phyloP scores from a whole-genome alignment of 129 eudicot species.

The Artemisia tridentata region DNA sequence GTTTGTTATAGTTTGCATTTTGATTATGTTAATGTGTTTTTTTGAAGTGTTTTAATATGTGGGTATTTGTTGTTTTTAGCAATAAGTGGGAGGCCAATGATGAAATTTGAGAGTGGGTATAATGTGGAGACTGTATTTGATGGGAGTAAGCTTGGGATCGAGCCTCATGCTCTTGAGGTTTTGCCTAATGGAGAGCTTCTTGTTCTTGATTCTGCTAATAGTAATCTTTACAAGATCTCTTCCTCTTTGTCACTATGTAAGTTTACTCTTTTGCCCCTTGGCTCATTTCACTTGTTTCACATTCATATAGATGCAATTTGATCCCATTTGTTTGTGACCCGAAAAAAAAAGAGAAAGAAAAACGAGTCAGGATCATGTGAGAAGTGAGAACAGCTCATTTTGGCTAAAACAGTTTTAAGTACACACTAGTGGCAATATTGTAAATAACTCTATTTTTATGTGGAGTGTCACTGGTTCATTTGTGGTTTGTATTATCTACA shows the following conservation, averaged over 20 bases:
- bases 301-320: neutral
- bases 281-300: neutral
- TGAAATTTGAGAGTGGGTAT: conserved; percentile 95
- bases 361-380: too few species aligned
- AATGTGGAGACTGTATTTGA: conserved; percentile 94
- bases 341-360: too few species aligned
- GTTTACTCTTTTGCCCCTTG: conserved; percentile 17
- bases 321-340: neutral
- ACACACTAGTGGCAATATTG: too few species aligned
- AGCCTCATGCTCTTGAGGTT: conserved; percentile 76
- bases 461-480: too few species aligned
- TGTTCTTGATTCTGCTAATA: conserved; percentile 82
- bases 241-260: conserved; percentile 87
- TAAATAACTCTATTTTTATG: too few species aligned
- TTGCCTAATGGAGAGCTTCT: conserved; percentile 90
- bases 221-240: conserved; percentile 93
- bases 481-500: neutral
- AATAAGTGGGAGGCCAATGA: conserved; percentile 79
- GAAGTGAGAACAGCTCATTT: too few species aligned
- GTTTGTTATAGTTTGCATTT: too few species aligned
- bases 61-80: conserved; percentile 44
- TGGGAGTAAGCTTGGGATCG: conserved; percentile 99
- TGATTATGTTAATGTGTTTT: too few species aligned
- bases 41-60: neutral
- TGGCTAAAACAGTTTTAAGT: too few species aligned